A percentile compares a stretch with the other conserved stretches of the same genome.
Conservation (phyloP, 2,329 filamentous ascomycete species). For the Talaromyces sp. region DNA sequence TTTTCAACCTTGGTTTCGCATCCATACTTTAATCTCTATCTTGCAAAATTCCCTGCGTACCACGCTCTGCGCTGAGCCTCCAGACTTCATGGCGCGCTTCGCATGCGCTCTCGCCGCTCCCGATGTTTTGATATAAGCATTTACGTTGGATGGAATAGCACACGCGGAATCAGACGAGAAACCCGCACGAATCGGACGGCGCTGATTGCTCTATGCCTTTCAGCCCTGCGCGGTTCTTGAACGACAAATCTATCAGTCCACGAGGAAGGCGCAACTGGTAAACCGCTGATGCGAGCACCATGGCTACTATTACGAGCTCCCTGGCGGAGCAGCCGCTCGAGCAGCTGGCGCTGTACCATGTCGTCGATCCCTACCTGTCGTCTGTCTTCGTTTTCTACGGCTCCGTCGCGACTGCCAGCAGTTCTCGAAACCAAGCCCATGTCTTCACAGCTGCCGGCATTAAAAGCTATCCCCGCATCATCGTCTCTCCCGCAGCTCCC, state of each 20-base stretch:
- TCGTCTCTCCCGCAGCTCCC: constrained; percentile 85
- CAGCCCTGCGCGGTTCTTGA: not conserved
- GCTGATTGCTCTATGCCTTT: not conserved
- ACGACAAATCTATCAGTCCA: not conserved
- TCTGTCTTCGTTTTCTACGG: constrained; percentile 88
- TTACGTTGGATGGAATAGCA: not conserved
- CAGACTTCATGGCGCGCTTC: constrained; percentile 6
- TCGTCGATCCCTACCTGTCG: constrained; percentile 75
- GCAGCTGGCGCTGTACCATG: constrained; percentile 81
- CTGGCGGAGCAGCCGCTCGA: constrained; percentile 72
- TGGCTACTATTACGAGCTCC: constrained; percentile 79
- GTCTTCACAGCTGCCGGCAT: constrained; percentile 86
- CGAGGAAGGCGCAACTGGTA: constrained; percentile 11
- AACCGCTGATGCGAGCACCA: constrained; percentile 41
- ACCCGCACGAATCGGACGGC: not conserved
- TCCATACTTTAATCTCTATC: not conserved
- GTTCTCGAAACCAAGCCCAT: constrained; percentile 91
- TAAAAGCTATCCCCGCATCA: constrained; percentile 83
- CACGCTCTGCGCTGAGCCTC: not conserved
- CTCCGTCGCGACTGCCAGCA: constrained; percentile 82
- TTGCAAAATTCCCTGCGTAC: not conserved
- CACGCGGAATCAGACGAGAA: not conserved
- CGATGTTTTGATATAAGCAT: constrained; percentile 2
- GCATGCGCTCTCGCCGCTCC: constrained; percentile 8
- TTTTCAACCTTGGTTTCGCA: not conserved